A percentile compares a stretch with the other conserved stretches of the same genome.
phyloP scores from a whole-genome alignment of 176 grass and related monocot species.

The Otatea glauca region DNA sequence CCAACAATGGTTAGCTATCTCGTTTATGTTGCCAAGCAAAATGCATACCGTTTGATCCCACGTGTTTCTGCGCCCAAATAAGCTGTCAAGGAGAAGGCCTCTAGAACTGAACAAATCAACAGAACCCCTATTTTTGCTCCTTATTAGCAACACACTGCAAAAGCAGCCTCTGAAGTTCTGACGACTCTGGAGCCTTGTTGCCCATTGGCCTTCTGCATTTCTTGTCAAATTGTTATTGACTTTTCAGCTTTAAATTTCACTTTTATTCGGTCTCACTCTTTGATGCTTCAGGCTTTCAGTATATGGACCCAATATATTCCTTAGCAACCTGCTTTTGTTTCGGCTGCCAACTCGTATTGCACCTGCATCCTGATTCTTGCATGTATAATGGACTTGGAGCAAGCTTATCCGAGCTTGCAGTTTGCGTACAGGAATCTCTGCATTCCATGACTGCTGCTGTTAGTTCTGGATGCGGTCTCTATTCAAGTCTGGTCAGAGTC shows the following conservation, averaged over 20 bases:
- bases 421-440: background rate
- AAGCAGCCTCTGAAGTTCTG: background rate
- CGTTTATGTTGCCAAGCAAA: background rate
- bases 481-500: slow-evolving; percentile 31
- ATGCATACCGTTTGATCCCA: background rate
- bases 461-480: slow-evolving; percentile 22
- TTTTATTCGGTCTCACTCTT: background rate
- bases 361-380: background rate
- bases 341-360: background rate
- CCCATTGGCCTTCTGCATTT: background rate
- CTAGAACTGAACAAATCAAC: background rate
- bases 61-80: background rate
- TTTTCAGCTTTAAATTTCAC: background rate
- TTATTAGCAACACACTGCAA: background rate
- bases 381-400: slow-evolving; percentile 9
- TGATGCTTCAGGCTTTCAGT: slow-evolving; percentile 1
- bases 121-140: background rate
- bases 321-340: background rate
- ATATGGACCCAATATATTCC: no score
- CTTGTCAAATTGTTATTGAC: background rate
- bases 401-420: background rate
- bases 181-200: background rate
- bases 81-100: background rate
- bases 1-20: background rate
- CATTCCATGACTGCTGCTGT: background rate